Evolutionary conservation across 768 basidiomycete species (phyloP), one percentile per base, ranked within the genome.

Genomic region (Tricholoma terreum): DNA sequence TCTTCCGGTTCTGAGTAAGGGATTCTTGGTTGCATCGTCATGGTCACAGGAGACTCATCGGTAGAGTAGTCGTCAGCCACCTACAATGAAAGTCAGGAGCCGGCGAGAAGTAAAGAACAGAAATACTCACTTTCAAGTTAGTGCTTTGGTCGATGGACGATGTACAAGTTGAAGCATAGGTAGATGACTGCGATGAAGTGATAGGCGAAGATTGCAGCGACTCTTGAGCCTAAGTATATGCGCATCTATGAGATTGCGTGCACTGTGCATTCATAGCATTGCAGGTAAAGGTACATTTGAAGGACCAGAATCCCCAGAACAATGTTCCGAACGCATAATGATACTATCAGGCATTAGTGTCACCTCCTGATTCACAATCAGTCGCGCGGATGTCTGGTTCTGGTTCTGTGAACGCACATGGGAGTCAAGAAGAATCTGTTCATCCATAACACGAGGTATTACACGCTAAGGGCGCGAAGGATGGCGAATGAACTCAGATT

Each of bases 241-340:
- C 58, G 58, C 48, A 30, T 19, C 40, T 10, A 51, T 46, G 54
- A 40, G 17, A 15, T 55, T 17, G 5, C 24, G 27, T 31, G 27
- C 24, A 30, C n/a, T 17, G 6, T 4, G 27, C 4, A 30, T 46
- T 24, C 10, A 10, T 24, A 30, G 30, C 27, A 30, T 24, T 50
- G 8, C 19, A 50, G 49, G 15, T 52, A 27, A 22, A 54, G 5
- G 19, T 21, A 67, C 67, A 56, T 66, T 61, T 57, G 62, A 62
- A 52, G 66, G 50, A 11, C 58, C 58, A 15, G 58, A 30, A 61
- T 71, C 66, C n/a, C 63, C 67, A 59, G 67, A 67, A 51, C 61
- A 65, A 9, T 64, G 66, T 8, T 66, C 63, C 40, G 57, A 60
- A 50, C 66, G 64, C 36, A 65, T 38, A 17, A 6, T 6, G 24